phyloP scores from a whole-genome alignment of 768 basidiomycete genomes.

The Russula ochroleuca region DNA sequence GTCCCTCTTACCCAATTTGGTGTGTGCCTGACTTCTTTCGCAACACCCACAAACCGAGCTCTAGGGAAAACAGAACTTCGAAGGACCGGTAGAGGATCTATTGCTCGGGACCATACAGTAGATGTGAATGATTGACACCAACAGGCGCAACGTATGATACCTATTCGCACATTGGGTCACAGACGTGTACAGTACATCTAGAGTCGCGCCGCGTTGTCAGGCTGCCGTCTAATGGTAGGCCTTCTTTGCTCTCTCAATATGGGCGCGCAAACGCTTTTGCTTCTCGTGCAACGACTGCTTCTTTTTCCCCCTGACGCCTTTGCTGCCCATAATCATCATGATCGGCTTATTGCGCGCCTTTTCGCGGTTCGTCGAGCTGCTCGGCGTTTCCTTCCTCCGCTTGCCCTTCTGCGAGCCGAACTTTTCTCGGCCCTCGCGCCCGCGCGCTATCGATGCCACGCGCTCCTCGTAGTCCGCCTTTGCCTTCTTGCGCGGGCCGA shows the following conservation, averaged over 20 bases:
- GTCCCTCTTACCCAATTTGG: too few relatives aligned
- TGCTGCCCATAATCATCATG: conserved; percentile 86
- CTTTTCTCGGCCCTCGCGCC: conserved; percentile 92
- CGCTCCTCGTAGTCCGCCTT: conserved; percentile 94
- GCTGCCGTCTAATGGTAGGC: conserved; percentile 14
- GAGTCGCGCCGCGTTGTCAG: neutral
- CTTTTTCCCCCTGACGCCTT: conserved; percentile 76
- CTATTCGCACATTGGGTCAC: too few relatives aligned
- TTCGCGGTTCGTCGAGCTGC: conserved; percentile 87
- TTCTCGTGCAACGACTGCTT: conserved; percentile 78
- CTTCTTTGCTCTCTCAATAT: conserved; percentile 70
- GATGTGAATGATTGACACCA: too few relatives aligned
- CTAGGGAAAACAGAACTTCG: too few relatives aligned
- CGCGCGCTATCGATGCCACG: conserved; percentile 85
- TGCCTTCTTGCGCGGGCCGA: conserved; percentile 88
- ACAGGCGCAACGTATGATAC: too few relatives aligned
- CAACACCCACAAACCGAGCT: too few relatives aligned
- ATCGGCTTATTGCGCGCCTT: conserved; percentile 92
- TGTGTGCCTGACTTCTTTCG: too few relatives aligned
- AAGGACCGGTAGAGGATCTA: too few relatives aligned
- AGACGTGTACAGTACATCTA: neutral
- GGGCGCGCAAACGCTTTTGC: conserved; percentile 70
- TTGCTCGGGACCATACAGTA: too few relatives aligned
- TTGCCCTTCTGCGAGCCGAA: conserved; percentile 90
- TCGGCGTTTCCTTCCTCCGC: conserved; percentile 74